Evolutionary conservation across 345 rosid genomes (phyloP).

Genomic region (Capsella bursapastoris): DNA sequence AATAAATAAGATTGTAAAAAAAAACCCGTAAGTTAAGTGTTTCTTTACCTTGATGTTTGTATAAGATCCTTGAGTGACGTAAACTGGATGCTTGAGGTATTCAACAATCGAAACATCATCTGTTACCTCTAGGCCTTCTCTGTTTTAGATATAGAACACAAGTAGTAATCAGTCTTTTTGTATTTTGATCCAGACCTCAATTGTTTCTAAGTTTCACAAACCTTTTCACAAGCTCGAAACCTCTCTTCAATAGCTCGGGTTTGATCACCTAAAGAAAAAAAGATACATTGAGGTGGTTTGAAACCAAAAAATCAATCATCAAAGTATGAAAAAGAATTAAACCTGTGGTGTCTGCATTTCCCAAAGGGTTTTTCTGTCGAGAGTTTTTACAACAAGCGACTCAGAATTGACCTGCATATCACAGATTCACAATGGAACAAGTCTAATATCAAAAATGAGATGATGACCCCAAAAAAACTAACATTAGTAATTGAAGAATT

Average conservation of each 20-base stretch:
- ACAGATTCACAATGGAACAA: background rate
- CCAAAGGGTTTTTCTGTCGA: constrained; percentile 92
- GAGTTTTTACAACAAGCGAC: constrained; percentile 82
- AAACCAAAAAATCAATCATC: constrained; percentile 13
- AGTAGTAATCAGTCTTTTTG: background rate
- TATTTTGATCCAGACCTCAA: constrained; percentile 2
- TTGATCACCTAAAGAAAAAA: constrained; percentile 66
- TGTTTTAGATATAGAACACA: constrained; percentile 40
- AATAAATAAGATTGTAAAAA: background rate
- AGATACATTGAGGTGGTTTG: background rate
- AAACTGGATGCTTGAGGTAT: constrained; percentile 87
- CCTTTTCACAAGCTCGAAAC: constrained; percentile 92
- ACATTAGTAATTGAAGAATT: background rate
- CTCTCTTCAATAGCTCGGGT: constrained; percentile 75
- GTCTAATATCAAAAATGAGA: background rate
- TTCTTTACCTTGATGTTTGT: constrained; percentile 83
- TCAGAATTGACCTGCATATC: constrained; percentile 66
- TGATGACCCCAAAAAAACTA: background rate
- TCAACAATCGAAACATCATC: constrained; percentile 96
- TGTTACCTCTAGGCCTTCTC: constrained; percentile 88
- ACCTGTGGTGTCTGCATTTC: constrained; percentile 99
- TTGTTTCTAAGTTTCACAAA: constrained; percentile 31
- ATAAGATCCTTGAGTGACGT: constrained; percentile 87
- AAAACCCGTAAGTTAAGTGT: background rate
- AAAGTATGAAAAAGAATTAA: background rate